phyloP scores from a whole-genome alignment of 495 filamentous ascomycete species.

The Parathielavia appendiculata region DNA sequence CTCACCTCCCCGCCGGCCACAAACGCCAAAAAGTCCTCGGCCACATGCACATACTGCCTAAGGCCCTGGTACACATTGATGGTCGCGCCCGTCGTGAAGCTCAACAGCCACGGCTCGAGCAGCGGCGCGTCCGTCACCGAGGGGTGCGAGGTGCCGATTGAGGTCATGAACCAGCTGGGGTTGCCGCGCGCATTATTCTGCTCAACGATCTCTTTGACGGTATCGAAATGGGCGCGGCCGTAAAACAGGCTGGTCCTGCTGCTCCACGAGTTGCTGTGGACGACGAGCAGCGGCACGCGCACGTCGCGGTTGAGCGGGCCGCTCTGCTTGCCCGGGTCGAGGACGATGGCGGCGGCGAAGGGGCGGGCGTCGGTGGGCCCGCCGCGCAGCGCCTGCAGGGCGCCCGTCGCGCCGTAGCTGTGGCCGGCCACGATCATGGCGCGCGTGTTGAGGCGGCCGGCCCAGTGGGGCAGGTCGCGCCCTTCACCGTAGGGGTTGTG shows the following conservation, averaged over 20 bases:
- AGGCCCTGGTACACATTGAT: conserved; percentile 40
- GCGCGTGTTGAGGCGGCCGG: conserved; percentile 35
- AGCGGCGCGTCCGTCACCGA: conserved; percentile 52
- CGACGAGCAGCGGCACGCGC: conserved; percentile 44
- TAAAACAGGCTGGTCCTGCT: conserved; percentile 42
- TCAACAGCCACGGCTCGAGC: conserved; percentile 44
- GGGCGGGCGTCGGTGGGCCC: conserved; percentile 35
- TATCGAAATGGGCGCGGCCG: conserved; percentile 48
- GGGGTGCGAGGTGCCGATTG: conserved; percentile 47
- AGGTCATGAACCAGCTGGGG: conserved; percentile 50
- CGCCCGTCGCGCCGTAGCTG: conserved; percentile 50
- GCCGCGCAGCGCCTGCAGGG: conserved; percentile 44
- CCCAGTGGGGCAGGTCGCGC: conserved; percentile 28
- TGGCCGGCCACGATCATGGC: conserved; percentile 47
- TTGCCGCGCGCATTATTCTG: conserved; percentile 33
- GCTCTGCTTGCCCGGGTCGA: conserved; percentile 50
- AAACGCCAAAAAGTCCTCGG: conserved; percentile 42
- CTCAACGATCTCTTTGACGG: conserved; percentile 43
- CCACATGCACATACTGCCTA: conserved; percentile 42
- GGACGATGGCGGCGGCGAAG: conserved; percentile 41
- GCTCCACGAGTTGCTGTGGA: conserved; percentile 51
- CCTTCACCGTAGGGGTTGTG: conserved; percentile 35
- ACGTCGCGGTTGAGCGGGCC: conserved; percentile 49
- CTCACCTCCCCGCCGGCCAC: conserved; percentile 31
- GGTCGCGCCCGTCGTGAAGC: conserved; percentile 45